A percentile compares a stretch with the other conserved stretches of the same genome.
Evolutionary conservation across 2,329 filamentous ascomycete genomes (phyloP).

Genomic region (Colletotrichum agaves): DNA sequence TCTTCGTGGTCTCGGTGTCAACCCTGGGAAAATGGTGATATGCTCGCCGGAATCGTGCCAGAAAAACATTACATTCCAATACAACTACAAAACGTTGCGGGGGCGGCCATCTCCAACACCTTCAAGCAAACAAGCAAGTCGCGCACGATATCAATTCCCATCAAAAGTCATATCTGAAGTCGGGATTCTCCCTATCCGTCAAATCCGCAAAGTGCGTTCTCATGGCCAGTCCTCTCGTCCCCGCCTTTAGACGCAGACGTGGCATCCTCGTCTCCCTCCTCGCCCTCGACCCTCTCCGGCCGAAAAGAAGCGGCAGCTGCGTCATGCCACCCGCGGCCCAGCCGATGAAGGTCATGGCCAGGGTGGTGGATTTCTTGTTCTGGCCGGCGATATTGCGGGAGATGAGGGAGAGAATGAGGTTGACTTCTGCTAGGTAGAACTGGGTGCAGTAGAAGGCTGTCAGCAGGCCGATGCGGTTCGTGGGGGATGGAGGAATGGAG

Average conservation of each 20-base stretch:
- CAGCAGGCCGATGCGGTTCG: constrained; percentile 50
- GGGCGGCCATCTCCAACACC: too few species aligned
- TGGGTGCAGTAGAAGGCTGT: constrained; percentile 57
- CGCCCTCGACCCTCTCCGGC: background rate
- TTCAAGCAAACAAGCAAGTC: background rate
- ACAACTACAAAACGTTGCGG: too few species aligned
- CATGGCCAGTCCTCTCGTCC: constrained; percentile 37
- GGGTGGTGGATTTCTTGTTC: constrained; percentile 75
- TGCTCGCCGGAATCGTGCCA: too few species aligned
- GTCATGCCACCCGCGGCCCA: constrained; percentile 68
- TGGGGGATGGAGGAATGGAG: constrained; percentile 43
- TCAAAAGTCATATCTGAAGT: constrained; percentile 38
- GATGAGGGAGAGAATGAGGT: constrained; percentile 74
- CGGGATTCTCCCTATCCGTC: constrained; percentile 39
- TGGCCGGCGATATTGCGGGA: constrained; percentile 74
- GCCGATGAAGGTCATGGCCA: constrained; percentile 48
- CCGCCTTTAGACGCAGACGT: background rate
- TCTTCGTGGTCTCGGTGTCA: too few species aligned
- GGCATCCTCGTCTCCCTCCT: constrained; percentile 2
- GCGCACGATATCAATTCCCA: background rate
- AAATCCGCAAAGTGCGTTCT: constrained; percentile 39
- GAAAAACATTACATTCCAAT: too few species aligned
- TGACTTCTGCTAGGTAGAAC: constrained; percentile 54
- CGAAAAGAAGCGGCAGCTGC: constrained; percentile 57
- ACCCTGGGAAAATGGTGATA: too few species aligned